These are phyloP conservation scores for Omphalotus guepiniiformis DNA, from an alignment of 768 basidiomycete genomes.

Conservation along the genomic window DNA sequence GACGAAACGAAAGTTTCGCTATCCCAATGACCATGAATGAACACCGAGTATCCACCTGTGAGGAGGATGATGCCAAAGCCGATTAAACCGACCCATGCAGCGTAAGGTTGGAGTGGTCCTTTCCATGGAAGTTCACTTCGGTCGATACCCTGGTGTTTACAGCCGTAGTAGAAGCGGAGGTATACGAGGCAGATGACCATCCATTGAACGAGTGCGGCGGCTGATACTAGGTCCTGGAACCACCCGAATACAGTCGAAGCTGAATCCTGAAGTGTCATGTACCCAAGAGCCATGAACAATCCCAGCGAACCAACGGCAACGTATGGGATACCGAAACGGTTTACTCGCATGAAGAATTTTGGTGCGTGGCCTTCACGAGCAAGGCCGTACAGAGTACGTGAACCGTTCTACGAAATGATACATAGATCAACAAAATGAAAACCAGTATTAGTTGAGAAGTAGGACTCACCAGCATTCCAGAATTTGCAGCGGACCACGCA, in stretches of 20 bases:
- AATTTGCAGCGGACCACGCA: constrained; percentile 71
- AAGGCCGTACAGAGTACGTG: constrained; percentile 50
- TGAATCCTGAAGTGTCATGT: neutral
- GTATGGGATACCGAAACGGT: constrained; percentile 45
- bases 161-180: constrained; percentile 3
- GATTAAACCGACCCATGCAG: constrained; percentile 29
- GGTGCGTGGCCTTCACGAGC: constrained; percentile 50
- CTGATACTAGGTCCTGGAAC: constrained; percentile 9
- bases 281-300: constrained; percentile 10
- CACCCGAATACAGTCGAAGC: constrained; percentile 7
- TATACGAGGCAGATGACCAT: constrained; percentile 2
- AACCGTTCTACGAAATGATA: constrained; percentile 37
- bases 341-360: constrained; percentile 37
- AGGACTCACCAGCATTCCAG: constrained; percentile 15
- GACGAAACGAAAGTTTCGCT: neutral
- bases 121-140: constrained; percentile 16
- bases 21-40: constrained; percentile 16
- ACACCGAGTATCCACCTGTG: constrained; percentile 20
- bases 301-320: constrained; percentile 35
- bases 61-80: constrained; percentile 17
- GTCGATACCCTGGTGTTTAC: constrained; percentile 14
- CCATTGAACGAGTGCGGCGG: constrained; percentile 5
- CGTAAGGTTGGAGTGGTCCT: constrained; percentile 36
- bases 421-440: neutral
- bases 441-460: constrained; percentile 28